These are phyloP conservation scores for Butyriboletus loyo DNA, from an alignment of 768 basidiomycete genomes.

Conservation along the genomic window DNA sequence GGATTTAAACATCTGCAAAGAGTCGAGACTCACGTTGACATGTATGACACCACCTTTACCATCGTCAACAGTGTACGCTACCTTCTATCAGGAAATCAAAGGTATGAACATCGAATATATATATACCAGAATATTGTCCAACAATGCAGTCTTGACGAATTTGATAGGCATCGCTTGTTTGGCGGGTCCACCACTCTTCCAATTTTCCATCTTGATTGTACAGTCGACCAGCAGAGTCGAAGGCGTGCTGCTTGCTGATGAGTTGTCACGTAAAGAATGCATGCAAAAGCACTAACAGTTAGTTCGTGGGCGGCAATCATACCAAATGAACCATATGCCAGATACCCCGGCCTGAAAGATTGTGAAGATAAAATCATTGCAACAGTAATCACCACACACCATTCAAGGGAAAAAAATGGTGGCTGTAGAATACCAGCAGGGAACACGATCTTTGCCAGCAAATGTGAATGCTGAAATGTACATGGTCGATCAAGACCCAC, in stretches of 20 bases:
- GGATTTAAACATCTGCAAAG: neutral
- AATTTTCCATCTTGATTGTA: slow-evolving; percentile 90
- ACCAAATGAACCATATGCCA: slow-evolving; percentile 91
- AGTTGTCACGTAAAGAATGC: neutral
- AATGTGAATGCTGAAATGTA: neutral
- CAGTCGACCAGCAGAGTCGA: slow-evolving; percentile 84
- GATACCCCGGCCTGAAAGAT: slow-evolving; percentile 73
- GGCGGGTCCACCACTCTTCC: slow-evolving; percentile 91
- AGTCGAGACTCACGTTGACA: slow-evolving; percentile 63
- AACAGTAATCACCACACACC: slow-evolving; percentile 41
- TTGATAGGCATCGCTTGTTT: slow-evolving; percentile 80
- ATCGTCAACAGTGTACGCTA: slow-evolving; percentile 81
- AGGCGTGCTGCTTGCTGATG: slow-evolving; percentile 61
- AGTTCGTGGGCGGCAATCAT: slow-evolving; percentile 91
- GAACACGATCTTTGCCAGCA: slow-evolving; percentile 73
- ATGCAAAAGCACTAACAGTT: slow-evolving; percentile 48
- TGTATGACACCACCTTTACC: slow-evolving; percentile 80
- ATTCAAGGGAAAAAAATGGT: slow-evolving; percentile 83
- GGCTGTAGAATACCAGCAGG: slow-evolving; percentile 94
- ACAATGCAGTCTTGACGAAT: slow-evolving; percentile 83
- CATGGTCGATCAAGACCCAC: neutral
- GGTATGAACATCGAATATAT: slow-evolving; percentile 25
- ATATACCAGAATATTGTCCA: slow-evolving; percentile 85
- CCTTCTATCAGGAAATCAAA: slow-evolving; percentile 1
- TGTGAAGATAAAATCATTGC: slow-evolving; percentile 5